phyloP scores from a whole-genome alignment of 371 early-diverging fungal species.

The Choanephora cucurbitarum region DNA sequence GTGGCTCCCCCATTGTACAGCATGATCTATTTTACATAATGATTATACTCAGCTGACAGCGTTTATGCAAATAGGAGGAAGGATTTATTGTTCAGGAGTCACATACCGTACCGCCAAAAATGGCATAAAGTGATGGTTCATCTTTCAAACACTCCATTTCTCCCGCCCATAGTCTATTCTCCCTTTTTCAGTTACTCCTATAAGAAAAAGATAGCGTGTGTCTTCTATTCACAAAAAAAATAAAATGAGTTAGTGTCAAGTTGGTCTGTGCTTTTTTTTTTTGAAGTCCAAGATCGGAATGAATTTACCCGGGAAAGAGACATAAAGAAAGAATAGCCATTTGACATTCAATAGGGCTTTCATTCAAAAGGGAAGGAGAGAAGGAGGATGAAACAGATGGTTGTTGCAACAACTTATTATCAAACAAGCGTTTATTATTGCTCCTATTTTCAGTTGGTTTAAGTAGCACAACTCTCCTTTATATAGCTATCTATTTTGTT shows the following conservation, averaged over 20 bases:
- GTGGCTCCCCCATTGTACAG: slow-evolving; percentile 8
- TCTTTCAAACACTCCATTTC: too few relatives aligned
- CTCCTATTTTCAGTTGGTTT: not conserved
- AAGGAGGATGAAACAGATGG: slow-evolving; percentile 25
- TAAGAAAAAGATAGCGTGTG: too few relatives aligned
- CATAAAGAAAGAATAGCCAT: not conserved
- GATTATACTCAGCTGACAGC: slow-evolving; percentile 1
- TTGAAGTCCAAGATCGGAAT: too few relatives aligned
- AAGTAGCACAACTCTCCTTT: not conserved
- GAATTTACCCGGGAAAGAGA: not conserved
- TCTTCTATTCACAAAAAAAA: too few relatives aligned
- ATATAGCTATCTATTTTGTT: not conserved
- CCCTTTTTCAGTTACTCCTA: slow-evolving; percentile 7
- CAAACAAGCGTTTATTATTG: not conserved
- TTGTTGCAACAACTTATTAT: too few relatives aligned
- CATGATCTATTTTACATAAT: slow-evolving; percentile 2
- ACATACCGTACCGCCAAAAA: not conserved
- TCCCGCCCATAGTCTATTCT: not conserved
- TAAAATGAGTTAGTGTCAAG: slow-evolving; percentile 9
- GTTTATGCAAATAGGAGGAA: not conserved
- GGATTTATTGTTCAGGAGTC: too few relatives aligned
- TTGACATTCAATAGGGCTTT: not conserved
- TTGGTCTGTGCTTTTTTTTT: slow-evolving; percentile 19
- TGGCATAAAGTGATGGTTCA: not conserved
- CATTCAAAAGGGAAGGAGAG: not conserved